Evolutionary conservation across 352 stramenopile species (phyloP), one percentile per base, ranked within the genome.

Genomic region (Thalassiosira mediterranea): DNA sequence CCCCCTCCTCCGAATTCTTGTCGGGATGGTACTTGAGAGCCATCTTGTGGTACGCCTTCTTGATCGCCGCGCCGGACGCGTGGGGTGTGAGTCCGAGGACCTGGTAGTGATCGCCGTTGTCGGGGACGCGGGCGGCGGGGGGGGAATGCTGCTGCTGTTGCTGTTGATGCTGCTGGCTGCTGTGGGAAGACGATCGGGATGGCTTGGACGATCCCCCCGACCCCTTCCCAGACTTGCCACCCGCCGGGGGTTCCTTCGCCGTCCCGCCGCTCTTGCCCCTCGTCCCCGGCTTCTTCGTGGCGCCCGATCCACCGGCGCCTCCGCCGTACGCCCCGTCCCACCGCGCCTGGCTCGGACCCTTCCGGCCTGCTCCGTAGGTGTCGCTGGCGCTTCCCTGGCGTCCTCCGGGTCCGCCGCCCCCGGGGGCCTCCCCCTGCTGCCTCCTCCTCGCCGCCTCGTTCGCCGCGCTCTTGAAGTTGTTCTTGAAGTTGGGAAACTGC

Each of bases 21-120:
- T 98, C 95, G 1, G 95, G 95, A 60, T 98, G 95, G 38, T 96
- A 93, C 77, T 97, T 95, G 37, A 98, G 83, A 56, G 95, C 95
- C 76, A 86, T 81, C 52, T 67, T 87, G 23, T 81, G 72, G 73
- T 97, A 98, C 11, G 95, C 94, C 75, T 97, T 97, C 79, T 97
- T 97, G 58, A 98, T 95, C 69, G 89, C 78, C 28, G 65, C 60
- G 11, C 61, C 48, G 11, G 58, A 84, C 13, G 85, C 81, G 25
- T 54, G 70, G 25, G 28, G 37, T 8, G n/a, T 47, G 10, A 93
- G 57, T 31, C 62, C 68, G 19, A 93, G 66, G 2, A 84, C 73
- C 7, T 49, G 34, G 60, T 93, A 93, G 38, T 88, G 82, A 64
- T 71, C 47, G 15, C 40, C 52, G 7, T 28, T 13, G 17, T 61